Percentiles rank a stretch among this genome's conserved stretches.
Evolutionary conservation across 805 yeast species (phyloP).

Genomic region (Candida vaughaniae): DNA sequence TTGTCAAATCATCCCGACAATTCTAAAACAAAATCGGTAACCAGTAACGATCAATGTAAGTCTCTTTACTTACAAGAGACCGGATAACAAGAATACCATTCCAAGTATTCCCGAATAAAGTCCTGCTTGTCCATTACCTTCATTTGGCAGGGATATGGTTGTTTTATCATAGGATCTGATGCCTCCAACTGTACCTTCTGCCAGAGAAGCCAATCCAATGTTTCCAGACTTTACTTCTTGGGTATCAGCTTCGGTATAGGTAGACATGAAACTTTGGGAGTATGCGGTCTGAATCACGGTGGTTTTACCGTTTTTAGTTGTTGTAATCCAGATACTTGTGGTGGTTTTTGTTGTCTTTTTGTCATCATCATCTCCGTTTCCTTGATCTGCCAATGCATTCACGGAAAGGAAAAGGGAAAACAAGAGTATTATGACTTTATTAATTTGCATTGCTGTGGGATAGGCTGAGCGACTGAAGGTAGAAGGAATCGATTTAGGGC

Average conservation of each 20-base stretch:
- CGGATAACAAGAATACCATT: slow-evolving; percentile 1
- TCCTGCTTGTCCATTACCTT: slow-evolving; percentile 17
- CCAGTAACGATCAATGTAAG: too few species aligned
- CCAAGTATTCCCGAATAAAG: slow-evolving; percentile 9
- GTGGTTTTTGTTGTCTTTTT: slow-evolving; percentile 7
- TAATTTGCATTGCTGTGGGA: slow-evolving; percentile 8
- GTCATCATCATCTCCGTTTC: slow-evolving; percentile 9
- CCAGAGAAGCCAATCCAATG: slow-evolving; percentile 29
- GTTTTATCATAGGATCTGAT: slow-evolving; percentile 28
- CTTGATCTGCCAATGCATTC: slow-evolving; percentile 19
- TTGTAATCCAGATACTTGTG: slow-evolving; percentile 37
- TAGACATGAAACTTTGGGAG: slow-evolving; percentile 26
- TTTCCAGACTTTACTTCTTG: slow-evolving; percentile 23
- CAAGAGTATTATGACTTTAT: background rate
- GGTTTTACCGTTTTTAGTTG: slow-evolving; percentile 28
- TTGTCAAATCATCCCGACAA: too few species aligned
- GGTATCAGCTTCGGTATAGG: slow-evolving; percentile 18
- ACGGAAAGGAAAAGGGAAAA: slow-evolving; percentile 10
- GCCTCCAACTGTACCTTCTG: slow-evolving; percentile 22
- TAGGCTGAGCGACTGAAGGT: too few species aligned
- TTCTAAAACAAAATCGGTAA: too few species aligned
- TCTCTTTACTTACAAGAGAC: slow-evolving; percentile 4
- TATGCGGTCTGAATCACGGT: slow-evolving; percentile 23
- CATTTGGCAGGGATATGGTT: slow-evolving; percentile 19
- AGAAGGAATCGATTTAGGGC: too few species aligned